These are phyloP conservation scores for Coprinopsis marcescibilis DNA, from an alignment of 768 basidiomycete species.

Conservation along the genomic window DNA sequence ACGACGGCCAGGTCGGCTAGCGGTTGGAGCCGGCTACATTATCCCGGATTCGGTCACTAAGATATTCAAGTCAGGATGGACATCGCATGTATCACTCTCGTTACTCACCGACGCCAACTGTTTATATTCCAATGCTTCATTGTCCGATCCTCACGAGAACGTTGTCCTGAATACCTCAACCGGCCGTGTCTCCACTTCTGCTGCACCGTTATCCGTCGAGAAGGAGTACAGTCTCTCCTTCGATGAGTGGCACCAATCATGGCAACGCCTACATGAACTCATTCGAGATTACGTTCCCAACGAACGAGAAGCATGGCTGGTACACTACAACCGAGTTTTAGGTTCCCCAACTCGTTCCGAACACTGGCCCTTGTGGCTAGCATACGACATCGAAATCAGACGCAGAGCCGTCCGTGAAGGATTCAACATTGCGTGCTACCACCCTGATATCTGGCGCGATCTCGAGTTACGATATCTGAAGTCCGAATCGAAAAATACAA, in stretches of 20 bases:
- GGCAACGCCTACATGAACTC: conserved; percentile 14
- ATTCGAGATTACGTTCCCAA: conserved; percentile 12
- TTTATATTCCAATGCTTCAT: background rate
- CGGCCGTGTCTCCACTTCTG: conserved; percentile 8
- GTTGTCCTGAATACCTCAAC: conserved; percentile 1
- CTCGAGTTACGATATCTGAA: conserved; percentile 3
- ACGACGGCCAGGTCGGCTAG: conserved; percentile 2
- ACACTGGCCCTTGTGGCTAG: conserved; percentile 13
- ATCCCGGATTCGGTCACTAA: conserved; percentile 14
- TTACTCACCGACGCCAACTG: conserved; percentile 16
- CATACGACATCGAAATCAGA: conserved; percentile 15
- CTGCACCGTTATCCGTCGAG: conserved; percentile 8
- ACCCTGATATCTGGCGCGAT: conserved; percentile 12
- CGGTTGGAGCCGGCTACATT: conserved; percentile 1
- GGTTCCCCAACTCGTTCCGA: conserved; percentile 3
- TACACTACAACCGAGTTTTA: conserved; percentile 13
- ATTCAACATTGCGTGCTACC: conserved; percentile 10
- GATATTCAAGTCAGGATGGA: conserved; percentile 15
- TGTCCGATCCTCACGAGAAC: background rate
- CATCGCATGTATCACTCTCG: conserved; percentile 15
- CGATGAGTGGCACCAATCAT: conserved; percentile 20
- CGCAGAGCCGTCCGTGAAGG: conserved; percentile 1
- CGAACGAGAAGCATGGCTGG: conserved; percentile 9
- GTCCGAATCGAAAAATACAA: no score
- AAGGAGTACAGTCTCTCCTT: conserved; percentile 16